Evolutionary conservation across 2,329 filamentous ascomycete species (phyloP).

Genomic region (Mycogone perniciosa): DNA sequence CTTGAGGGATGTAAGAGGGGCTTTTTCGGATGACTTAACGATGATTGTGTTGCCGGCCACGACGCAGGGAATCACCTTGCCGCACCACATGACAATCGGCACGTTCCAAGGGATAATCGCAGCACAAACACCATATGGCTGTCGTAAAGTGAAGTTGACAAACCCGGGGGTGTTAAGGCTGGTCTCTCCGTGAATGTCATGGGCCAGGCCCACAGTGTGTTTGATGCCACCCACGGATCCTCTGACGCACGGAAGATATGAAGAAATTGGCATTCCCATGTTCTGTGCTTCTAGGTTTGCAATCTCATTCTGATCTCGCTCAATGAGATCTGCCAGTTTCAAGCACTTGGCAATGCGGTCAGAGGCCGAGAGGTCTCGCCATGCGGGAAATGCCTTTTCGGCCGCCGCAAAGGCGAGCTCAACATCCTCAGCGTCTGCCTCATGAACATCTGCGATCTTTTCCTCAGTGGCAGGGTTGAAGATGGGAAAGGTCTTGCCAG

Average conservation of each 20-base stretch:
- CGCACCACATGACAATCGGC: conserved; percentile 35
- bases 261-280: conserved; percentile 14
- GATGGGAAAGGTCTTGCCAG: conserved; percentile 16
- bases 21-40: conserved; percentile 57
- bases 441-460: conserved; percentile 15
- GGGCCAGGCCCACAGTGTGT: conserved; percentile 64
- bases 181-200: conserved; percentile 42
- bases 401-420: conserved; percentile 14
- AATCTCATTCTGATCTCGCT: conserved; percentile 10
- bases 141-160: conserved; percentile 46
- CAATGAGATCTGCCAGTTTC: conserved; percentile 14
- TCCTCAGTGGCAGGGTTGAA: conserved; percentile 21
- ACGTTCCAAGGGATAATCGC: conserved; percentile 72
- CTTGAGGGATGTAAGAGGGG: conserved; percentile 53
- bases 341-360: conserved; percentile 8
- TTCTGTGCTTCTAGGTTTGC: conserved; percentile 13
- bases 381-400: conserved; percentile 12
- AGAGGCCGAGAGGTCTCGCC: conserved; percentile 7
- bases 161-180: conserved; percentile 43
- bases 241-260: not conserved
- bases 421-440: conserved; percentile 13
- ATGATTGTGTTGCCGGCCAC: conserved; percentile 56
- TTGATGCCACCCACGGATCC: conserved; percentile 35
- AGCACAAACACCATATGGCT: conserved; percentile 65
- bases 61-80: conserved; percentile 60